Conservation (phyloP, 805 yeast species). For the Candida pseudoglaebosa region DNA sequence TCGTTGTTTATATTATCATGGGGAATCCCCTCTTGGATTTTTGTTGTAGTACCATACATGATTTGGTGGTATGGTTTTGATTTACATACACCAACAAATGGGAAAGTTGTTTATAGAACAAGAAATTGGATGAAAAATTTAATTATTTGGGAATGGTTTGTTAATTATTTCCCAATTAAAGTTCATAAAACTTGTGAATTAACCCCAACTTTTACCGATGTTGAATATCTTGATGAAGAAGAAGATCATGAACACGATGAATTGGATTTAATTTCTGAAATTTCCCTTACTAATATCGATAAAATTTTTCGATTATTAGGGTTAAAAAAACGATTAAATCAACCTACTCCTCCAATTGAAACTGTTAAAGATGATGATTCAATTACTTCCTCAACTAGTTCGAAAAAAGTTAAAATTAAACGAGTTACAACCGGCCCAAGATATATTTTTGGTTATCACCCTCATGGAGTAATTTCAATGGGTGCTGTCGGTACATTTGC, state of each 20-base stretch:
- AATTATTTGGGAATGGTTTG: slow-evolving; percentile 66
- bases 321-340: slow-evolving; percentile 35
- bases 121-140: slow-evolving; percentile 55
- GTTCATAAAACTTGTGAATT: slow-evolving; percentile 66
- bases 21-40: slow-evolving; percentile 67
- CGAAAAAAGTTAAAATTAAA: slow-evolving; percentile 15
- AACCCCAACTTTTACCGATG: slow-evolving; percentile 64
- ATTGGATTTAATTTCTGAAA: slow-evolving; percentile 39
- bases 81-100: slow-evolving; percentile 70
- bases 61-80: slow-evolving; percentile 51
- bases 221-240: slow-evolving; percentile 21
- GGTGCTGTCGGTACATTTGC: slow-evolving; percentile 85
- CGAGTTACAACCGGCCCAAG: slow-evolving; percentile 55
- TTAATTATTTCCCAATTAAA: slow-evolving; percentile 73
- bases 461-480: slow-evolving; percentile 93
- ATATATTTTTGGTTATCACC: slow-evolving; percentile 90
- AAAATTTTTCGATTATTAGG: slow-evolving; percentile 32
- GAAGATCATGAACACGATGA: slow-evolving; percentile 27
- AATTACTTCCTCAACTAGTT: slow-evolving; percentile 4
- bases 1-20: slow-evolving; percentile 46
- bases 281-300: slow-evolving; percentile 33
- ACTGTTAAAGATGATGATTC: not conserved
- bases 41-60: slow-evolving; percentile 58
- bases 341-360: slow-evolving; percentile 13
- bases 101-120: slow-evolving; percentile 56